These are phyloP conservation scores for Talinum fruticosum DNA, from an alignment of 148 eudicot species.

Conservation along the genomic window DNA sequence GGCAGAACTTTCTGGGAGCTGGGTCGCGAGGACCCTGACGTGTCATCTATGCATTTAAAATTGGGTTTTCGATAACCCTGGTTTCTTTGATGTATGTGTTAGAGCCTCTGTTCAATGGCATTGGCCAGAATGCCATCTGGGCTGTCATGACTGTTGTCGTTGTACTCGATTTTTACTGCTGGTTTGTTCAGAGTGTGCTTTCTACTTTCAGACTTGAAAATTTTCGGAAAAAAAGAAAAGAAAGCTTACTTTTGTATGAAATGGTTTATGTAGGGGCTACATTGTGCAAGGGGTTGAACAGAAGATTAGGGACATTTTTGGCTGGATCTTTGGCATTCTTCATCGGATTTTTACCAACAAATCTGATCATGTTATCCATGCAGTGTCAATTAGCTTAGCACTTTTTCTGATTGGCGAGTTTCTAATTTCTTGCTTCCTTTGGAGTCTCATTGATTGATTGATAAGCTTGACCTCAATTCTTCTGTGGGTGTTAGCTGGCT, in stretches of 20 bases:
- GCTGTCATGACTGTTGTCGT: slow-evolving; percentile 97
- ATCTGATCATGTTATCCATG: slow-evolving; percentile 45
- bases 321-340: slow-evolving; percentile 82
- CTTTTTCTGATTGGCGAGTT: slow-evolving; percentile 70
- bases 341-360: slow-evolving; percentile 56
- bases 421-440: no score
- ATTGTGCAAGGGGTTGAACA: slow-evolving; percentile 84
- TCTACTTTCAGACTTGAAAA: background rate
- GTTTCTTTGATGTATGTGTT: slow-evolving; percentile 73
- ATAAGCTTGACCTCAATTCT: no score
- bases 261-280: slow-evolving; percentile 62
- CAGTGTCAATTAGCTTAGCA: slow-evolving; percentile 60
- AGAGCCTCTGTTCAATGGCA: slow-evolving; percentile 62
- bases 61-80: slow-evolving; percentile 67
- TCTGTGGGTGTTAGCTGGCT: background rate
- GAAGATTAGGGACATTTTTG: slow-evolving; percentile 80
- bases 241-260: background rate
- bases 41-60: slow-evolving; percentile 70
- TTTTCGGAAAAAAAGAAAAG: background rate
- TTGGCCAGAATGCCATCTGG: slow-evolving; percentile 87
- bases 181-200: no score
- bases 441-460: no score
- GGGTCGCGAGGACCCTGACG: slow-evolving; percentile 76
- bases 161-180: slow-evolving; percentile 92
- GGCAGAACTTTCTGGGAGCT: slow-evolving; percentile 43